Base-by-base conservation (phyloP, 2,329 filamentous ascomycete genomes). In the Talaromyces sp. region DNA sequence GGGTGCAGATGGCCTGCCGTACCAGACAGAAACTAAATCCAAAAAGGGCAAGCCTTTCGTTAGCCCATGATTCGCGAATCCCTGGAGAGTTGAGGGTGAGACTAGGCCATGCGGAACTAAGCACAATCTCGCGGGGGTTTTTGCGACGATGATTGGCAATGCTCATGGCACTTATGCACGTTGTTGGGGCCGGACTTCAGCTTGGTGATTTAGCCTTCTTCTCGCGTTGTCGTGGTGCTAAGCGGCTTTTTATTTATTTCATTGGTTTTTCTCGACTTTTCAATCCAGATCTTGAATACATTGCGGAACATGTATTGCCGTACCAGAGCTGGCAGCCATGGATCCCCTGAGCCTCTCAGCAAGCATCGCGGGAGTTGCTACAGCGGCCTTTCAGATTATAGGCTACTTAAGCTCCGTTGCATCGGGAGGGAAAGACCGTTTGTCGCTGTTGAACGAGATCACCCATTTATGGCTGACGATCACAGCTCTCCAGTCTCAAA, bases 81-180 rank as follows among this genome's bases (percentile, higher is more conserved):
- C 9, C n/a, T 56, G 16, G 33, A 35, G 10, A 14, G 3, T 37
- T 14, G 16, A 31, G 27, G 7, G 7, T 31, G 27, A 35, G 16
- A 39, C 52, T 16, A 56, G n/a, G 52, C n/a, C 19, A 11, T 56
- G 27, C 48, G 48, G 47, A 27, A 50, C 50, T 54, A 54, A 54
- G 31, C 50, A 33, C 50, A 22, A 3, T 56, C 2, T 37, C 50
- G 50, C 50, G 50, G 50, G 31, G 31, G 31, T 22, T 54, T 54
- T 54, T 19, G 50, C 52, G 33, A 56, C 31, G 11, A 56, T 56
- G 52, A 56, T 56, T 56, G 52, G 52, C 52, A 56, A 56, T n/a
- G 48, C 4, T 10, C 19, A 39, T 47, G 10, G 19, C 33, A 52
- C 35, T 39, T 39, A 24, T 16, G 22, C 35, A 50, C 22, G 47